Evolutionary conservation across 2,329 filamentous ascomycete species (phyloP).

Genomic region (Xylariaceae sp.): DNA sequence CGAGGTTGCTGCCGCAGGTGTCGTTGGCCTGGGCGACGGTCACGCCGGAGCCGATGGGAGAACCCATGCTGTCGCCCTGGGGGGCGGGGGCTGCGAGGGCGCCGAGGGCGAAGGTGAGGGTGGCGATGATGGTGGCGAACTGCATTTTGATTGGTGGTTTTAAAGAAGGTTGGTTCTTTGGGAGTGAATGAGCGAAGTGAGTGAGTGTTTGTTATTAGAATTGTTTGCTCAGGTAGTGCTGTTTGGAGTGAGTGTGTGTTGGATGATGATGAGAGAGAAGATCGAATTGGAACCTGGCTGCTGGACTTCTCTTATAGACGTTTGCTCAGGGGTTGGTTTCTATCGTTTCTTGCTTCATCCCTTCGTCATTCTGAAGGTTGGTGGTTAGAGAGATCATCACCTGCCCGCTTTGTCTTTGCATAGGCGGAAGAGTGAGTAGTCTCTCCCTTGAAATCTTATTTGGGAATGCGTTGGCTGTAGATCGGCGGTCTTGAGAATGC

Average conservation of each 20-base stretch:
- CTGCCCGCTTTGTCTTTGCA: too few relatives aligned
- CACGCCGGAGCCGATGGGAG: conserved; percentile 13
- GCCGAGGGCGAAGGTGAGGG: conserved; percentile 35
- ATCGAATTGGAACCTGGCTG: background rate
- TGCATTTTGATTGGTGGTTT: conserved; percentile 36
- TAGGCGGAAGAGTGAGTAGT: too few relatives aligned
- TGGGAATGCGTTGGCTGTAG: too few relatives aligned
- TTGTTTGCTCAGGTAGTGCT: conserved; percentile 18
- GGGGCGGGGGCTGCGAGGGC: conserved; percentile 20
- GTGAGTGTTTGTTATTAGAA: conserved; percentile 18
- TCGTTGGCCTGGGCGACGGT: conserved; percentile 29
- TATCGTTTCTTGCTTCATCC: too few relatives aligned
- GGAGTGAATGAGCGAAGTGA: conserved; percentile 12
- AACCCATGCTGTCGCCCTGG: background rate
- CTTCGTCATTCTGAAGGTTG: too few relatives aligned
- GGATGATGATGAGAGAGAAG: conserved; percentile 16
- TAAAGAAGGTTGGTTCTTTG: conserved; percentile 13
- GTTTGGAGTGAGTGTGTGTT: conserved; percentile 13
- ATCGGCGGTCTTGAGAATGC: too few relatives aligned
- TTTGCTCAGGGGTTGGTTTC: background rate
- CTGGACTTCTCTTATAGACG: conserved; percentile 15
- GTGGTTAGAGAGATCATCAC: too few relatives aligned
- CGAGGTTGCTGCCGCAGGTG: conserved; percentile 27
- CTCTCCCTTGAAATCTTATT: too few relatives aligned
- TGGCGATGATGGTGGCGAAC: conserved; percentile 35